A percentile compares a stretch with the other conserved stretches of the same genome.
Evolutionary conservation across 2,329 filamentous ascomycete species (phyloP).

Genomic region (Arthroderma uncinatum): DNA sequence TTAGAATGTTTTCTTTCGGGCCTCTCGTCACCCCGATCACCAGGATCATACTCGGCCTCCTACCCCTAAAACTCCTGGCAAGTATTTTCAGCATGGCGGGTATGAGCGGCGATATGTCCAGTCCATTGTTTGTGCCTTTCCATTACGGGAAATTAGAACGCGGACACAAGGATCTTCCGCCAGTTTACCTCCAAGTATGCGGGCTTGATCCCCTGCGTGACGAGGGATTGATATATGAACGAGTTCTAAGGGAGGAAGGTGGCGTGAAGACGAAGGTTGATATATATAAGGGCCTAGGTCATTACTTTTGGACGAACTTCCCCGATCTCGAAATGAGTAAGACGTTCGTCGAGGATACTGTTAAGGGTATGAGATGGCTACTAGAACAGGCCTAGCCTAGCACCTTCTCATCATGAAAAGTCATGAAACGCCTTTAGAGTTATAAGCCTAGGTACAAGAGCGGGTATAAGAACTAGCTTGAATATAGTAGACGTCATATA

Average conservation of each 20-base stretch:
- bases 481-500: too few relatives aligned
- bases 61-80: not conserved
- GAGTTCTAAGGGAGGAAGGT: not conserved
- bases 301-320: conserved; percentile 1
- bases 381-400: not conserved
- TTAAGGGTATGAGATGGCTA: conserved; percentile 1
- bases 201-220: conserved; percentile 3
- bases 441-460: too few relatives aligned
- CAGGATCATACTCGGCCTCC: not conserved
- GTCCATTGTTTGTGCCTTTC: not conserved
- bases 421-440: too few relatives aligned
- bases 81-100: not conserved
- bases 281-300: not conserved
- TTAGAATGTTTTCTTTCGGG: not conserved
- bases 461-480: too few relatives aligned
- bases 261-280: conserved; percentile 1
- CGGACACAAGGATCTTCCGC: not conserved
- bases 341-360: not conserved
- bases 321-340: not conserved
- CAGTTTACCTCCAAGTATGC: not conserved
- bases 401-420: not conserved
- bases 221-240: conserved; percentile 3
- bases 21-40: not conserved
- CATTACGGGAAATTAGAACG: not conserved
- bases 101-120: conserved; percentile 2